Percentiles rank a stretch among this genome's conserved stretches.
Conservation (phyloP, 1,284 basidiomycete species). For the Singerocomus inundabilis region DNA sequence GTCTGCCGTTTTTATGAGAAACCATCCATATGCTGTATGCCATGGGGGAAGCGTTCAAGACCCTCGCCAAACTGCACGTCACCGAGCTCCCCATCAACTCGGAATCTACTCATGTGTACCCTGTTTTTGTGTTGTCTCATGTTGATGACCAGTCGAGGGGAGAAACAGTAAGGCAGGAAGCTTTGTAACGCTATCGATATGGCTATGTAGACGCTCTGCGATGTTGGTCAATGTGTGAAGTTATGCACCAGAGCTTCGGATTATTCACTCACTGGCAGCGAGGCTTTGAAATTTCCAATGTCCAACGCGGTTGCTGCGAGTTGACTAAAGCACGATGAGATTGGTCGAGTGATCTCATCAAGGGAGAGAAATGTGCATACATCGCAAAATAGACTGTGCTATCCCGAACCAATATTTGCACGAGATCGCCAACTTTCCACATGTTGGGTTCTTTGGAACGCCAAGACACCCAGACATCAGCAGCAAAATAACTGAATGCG, state of each 20-base stretch:
- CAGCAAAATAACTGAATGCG: conserved; percentile 10
- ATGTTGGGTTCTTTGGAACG: neutral
- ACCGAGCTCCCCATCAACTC: neutral
- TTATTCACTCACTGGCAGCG: conserved; percentile 5
- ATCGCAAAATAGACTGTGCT: conserved; percentile 21
- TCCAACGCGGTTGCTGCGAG: conserved; percentile 1
- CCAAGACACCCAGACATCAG: conserved; percentile 3
- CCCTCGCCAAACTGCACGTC: neutral
- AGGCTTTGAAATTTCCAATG: neutral
- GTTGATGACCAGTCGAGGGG: conserved; percentile 22
- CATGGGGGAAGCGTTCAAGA: neutral
- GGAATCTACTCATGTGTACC: conserved; percentile 7
- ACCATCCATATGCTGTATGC: neutral
- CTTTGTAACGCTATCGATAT: conserved; percentile 16
- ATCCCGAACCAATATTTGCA: conserved; percentile 18
- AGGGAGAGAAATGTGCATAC: conserved; percentile 4
- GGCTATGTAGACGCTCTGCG: conserved; percentile 10
- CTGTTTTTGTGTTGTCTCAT: conserved; percentile 12
- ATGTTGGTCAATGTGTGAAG: neutral
- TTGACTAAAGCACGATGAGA: conserved; percentile 3
- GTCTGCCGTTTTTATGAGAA: neutral
- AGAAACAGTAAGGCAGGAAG: conserved; percentile 20
- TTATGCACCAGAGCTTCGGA: neutral
- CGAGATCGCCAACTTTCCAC: conserved; percentile 10
- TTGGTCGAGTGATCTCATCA: neutral